Base-by-base conservation (phyloP, 805 yeast species). In the Lachancea sp. region DNA sequence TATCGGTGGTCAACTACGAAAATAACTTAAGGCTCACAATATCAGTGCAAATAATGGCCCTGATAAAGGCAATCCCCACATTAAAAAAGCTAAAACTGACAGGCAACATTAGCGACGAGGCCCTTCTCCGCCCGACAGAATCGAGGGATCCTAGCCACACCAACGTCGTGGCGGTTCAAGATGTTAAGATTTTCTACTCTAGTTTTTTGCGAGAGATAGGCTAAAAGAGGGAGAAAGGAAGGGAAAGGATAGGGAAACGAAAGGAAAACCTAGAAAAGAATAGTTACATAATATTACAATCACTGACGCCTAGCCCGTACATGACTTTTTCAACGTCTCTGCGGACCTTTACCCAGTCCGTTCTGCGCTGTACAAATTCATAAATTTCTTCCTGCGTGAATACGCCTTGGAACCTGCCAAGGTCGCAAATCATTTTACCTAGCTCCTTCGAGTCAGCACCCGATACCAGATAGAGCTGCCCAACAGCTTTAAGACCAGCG, bases 341-440 rank as follows among this genome's bases (percentile, higher is more conserved):
- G 52, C 79, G 82, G 22, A 91, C 84, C 31, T 68, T 58, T 0
- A 75, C 66, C 99, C 99, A 91, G 62, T 91, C 99, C 31, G 81
- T 75, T 46, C 99, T 71, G 49, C 95, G 70, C 53, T 85, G 89
- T 4, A 89, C 93, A 65, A 90, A 85, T 59, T 87, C 95, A 57
- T 87, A 85, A n/a, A 91, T 82, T 54, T 91, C 99, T 55, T 93
- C 98, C 38, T 95, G 95, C 25, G 82, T 78, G 58, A 91, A 84
- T 3, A 91, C 79, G 1, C 97, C 96, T 53, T 88, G 84, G 63
- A 88, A 93, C 56, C 90, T 77, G 42, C 85, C 79, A 52, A 88
- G 71, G 59, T 89, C 96, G 48, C 91, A 78, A 39, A 90, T 82
- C 48, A 91, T 73, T 49, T 78, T 78, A 0, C 96, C 98, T 17